phyloP scores from a whole-genome alignment of 768 basidiomycete genomes.

The Lentinula sp. region DNA sequence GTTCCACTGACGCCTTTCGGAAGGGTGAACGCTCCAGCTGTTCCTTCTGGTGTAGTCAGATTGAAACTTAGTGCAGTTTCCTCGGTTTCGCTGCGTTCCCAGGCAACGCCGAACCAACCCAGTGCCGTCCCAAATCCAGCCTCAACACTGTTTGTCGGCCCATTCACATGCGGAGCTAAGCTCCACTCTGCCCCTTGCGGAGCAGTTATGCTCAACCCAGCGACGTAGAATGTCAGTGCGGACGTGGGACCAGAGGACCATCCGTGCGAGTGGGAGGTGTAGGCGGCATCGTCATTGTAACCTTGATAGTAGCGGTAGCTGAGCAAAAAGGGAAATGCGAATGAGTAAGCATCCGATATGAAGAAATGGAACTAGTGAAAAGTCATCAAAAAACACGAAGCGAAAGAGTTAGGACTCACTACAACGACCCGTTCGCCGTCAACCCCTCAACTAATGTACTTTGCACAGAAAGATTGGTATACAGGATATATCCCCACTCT shows the following conservation, averaged over 20 bases:
- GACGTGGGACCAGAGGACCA: constrained; percentile 57
- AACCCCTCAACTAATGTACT: constrained; percentile 56
- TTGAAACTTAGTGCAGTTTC: constrained; percentile 13
- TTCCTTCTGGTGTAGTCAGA: constrained; percentile 24
- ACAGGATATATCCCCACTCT: constrained; percentile 58
- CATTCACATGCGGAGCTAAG: constrained; percentile 38
- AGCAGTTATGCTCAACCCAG: constrained; percentile 44
- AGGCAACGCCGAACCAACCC: constrained; percentile 45
- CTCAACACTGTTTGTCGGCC: constrained; percentile 33
- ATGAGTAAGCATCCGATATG: not conserved
- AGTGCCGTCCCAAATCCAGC: constrained; percentile 50
- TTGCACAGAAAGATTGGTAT: constrained; percentile 48
- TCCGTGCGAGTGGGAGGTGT: constrained; percentile 56
- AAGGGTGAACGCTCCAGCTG: constrained; percentile 22
- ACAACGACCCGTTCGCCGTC: constrained; percentile 50
- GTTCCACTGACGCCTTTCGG: constrained; percentile 13
- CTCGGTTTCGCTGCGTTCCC: constrained; percentile 21
- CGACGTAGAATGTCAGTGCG: constrained; percentile 49
- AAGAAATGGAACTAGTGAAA: not conserved
- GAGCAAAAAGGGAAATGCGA: not conserved
- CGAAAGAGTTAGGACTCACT: constrained; percentile 25
- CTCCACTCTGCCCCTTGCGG: constrained; percentile 43
- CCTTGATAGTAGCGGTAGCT: constrained; percentile 49
- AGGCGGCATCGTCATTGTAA: constrained; percentile 52
- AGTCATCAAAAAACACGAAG: too few relatives aligned